Evolutionary conservation across 495 filamentous ascomycete genomes (phyloP), one percentile per base, ranked within the genome.

Genomic region (Talaromyces wortmannii): DNA sequence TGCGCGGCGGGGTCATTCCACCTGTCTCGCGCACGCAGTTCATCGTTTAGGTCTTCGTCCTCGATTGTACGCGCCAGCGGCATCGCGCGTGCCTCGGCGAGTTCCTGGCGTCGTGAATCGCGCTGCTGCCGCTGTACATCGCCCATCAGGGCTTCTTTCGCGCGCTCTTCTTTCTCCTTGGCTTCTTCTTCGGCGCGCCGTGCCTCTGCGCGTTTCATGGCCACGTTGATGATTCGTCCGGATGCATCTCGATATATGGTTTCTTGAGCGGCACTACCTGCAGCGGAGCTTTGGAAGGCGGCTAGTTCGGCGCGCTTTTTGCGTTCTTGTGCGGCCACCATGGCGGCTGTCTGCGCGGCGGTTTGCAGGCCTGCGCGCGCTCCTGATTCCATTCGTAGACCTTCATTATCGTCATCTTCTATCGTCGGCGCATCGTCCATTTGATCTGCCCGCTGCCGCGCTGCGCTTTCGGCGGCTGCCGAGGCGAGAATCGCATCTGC

Each of bases 1-100:
- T 80, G 78, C 17, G 87, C 87, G 63, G 92, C 92, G 7, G 94
- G 95, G 75, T 99, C 94, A 71, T 94, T 89, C 94, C 94, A 99
- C 61, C 92, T 72, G 51, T 83, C 83, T 59, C 73, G 62, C 50
- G 80, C 82, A 72, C 80, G 87, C 65, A 97, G 62, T 70, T 95
- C 91, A 46, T 81, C 78, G 58, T 99, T 99, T 72, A 97, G 61
- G 17, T 83, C 83, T 60, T 73, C 83, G 63, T 99, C 95, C 60
- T 97, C 92, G 15, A 80, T 81, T 48, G 79, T 81, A 56, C 95
- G 67, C 53, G 91, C 91, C 31, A 99, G 61, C 4, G 83, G 77
- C 88, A 97, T 86, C 52, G 83, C 78, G 65, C 82, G 86, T 11
- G 90, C 91, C 29, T 96, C 90, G 58, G 85, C 74, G 13, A 97